Percentiles rank a stretch among this genome's conserved stretches.
Conservation (phyloP, 352 stramenopile genomes). For the Phytophthora citrophthora region DNA sequence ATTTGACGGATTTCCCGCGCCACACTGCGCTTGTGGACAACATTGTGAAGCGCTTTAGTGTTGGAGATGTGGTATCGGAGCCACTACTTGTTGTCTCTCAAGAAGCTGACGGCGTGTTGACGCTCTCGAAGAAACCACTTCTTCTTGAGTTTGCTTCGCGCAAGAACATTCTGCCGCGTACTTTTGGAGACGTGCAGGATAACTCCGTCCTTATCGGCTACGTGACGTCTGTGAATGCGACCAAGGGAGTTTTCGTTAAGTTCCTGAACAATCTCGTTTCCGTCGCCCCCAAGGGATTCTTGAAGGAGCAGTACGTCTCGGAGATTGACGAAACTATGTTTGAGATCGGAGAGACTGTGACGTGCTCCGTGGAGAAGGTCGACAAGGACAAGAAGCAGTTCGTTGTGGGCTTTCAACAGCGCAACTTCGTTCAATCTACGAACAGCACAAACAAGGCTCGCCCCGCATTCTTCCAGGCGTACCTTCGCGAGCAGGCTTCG, state of each 20-base stretch:
- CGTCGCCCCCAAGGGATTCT: constrained; percentile 77
- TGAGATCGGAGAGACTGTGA: constrained; percentile 87
- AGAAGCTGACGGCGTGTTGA: constrained; percentile 71
- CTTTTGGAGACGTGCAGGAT: constrained; percentile 68
- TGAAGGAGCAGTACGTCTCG: constrained; percentile 79
- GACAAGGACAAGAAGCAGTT: constrained; percentile 83
- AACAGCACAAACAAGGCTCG: constrained; percentile 45
- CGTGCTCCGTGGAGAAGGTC: constrained; percentile 82
- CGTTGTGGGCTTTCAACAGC: constrained; percentile 72
- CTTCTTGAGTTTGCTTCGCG: constrained; percentile 58
- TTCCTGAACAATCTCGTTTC: constrained; percentile 90
- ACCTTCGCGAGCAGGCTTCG: constrained; percentile 47
- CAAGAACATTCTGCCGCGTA: constrained; percentile 51
- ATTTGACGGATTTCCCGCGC: constrained; percentile 87
- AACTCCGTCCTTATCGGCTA: constrained; percentile 74
- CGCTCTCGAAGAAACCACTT: constrained; percentile 85
- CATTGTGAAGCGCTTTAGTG: constrained; percentile 58
- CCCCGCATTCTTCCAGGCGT: constrained; percentile 63
- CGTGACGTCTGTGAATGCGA: constrained; percentile 77
- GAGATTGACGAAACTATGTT: constrained; percentile 79
- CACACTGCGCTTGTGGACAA: constrained; percentile 78
- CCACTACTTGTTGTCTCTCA: constrained; percentile 76
- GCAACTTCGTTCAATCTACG: constrained; percentile 34
- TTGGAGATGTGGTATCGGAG: constrained; percentile 60
- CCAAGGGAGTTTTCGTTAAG: constrained; percentile 86